Percentiles rank a stretch among this genome's conserved stretches.
Conservation (phyloP, 2,329 filamentous ascomycete species). For the Trichoderma sp. region DNA sequence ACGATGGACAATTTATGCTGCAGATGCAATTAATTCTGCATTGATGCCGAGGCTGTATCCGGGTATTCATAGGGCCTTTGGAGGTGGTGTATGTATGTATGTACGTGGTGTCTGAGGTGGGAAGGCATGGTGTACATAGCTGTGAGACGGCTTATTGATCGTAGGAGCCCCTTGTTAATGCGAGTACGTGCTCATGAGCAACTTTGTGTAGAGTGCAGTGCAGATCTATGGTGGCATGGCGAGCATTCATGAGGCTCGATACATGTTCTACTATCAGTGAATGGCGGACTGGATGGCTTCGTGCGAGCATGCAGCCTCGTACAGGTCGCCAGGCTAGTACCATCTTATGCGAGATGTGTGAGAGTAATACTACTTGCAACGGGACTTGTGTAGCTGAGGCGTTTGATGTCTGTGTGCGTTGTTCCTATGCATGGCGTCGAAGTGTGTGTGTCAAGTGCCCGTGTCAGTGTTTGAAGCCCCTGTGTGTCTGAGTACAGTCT, state of each 20-base stretch:
- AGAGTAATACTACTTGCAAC: background rate
- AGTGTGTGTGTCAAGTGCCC: background rate
- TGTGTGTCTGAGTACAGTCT: too few species aligned
- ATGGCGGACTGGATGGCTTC: background rate
- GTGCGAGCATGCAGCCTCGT: slow-evolving; percentile 18
- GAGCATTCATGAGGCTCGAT: background rate
- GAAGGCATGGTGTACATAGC: background rate
- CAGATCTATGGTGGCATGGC: background rate
- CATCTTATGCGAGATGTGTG: background rate
- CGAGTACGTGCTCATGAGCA: too few species aligned
- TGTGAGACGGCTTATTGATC: background rate
- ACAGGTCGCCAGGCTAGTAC: slow-evolving; percentile 25
- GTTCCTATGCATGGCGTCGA: slow-evolving; percentile 1
- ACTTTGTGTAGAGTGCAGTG: background rate
- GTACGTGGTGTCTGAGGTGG: background rate
- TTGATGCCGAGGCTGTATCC: background rate
- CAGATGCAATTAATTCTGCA: slow-evolving; percentile 14
- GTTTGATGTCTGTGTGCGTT: background rate
- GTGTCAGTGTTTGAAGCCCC: background rate
- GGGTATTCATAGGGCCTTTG: background rate
- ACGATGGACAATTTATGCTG: slow-evolving; percentile 2
- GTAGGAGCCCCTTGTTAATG: background rate
- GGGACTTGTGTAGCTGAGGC: background rate
- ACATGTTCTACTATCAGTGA: background rate
- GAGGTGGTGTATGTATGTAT: too few species aligned